Percentiles rank a stretch among this genome's conserved stretches.
These are phyloP conservation scores for Arthrocladium fulminans DNA, from an alignment of 2,329 filamentous ascomycete species.

Conservation along the genomic window DNA sequence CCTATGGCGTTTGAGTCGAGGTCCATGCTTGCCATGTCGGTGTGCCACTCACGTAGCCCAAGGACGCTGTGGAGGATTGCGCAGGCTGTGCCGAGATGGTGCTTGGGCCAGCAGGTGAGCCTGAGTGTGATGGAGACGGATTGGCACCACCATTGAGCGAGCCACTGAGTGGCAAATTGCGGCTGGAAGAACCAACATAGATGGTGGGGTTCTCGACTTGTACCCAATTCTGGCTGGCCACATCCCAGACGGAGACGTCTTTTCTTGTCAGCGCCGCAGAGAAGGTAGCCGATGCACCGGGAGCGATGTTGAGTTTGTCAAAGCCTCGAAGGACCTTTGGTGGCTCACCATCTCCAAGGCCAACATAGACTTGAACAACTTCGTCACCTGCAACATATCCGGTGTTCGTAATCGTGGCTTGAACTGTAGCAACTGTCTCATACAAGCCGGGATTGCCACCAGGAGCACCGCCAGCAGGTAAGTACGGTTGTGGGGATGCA, in stretches of 20 bases:
- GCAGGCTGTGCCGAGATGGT: not conserved
- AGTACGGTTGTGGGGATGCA: slow-evolving; percentile 46
- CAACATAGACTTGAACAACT: slow-evolving; percentile 58
- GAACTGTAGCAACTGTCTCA: slow-evolving; percentile 41
- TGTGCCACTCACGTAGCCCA: not conserved
- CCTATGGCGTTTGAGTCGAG: not conserved
- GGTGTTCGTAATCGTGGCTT: slow-evolving; percentile 44
- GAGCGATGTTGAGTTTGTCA: slow-evolving; percentile 62
- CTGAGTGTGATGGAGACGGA: not conserved
- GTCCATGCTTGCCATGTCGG: slow-evolving; percentile 3
- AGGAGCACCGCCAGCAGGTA: slow-evolving; percentile 49
- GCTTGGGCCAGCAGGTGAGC: not conserved
- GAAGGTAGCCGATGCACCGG: slow-evolving; percentile 61
- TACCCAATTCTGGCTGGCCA: slow-evolving; percentile 73
- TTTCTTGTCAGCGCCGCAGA: slow-evolving; percentile 61
- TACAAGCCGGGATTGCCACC: slow-evolving; percentile 53
- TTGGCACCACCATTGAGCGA: slow-evolving; percentile 24
- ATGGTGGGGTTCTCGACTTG: slow-evolving; percentile 47
- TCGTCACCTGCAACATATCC: slow-evolving; percentile 42
- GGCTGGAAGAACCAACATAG: slow-evolving; percentile 51
- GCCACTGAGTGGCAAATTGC: slow-evolving; percentile 45
- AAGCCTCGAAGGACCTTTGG: slow-evolving; percentile 65
- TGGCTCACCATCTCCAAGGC: slow-evolving; percentile 68
- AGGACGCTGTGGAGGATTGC: slow-evolving; percentile 1
- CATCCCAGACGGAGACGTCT: slow-evolving; percentile 83